Base-by-base conservation (phyloP, 148 eudicot genomes). In the Persicaria tinctoria region DNA sequence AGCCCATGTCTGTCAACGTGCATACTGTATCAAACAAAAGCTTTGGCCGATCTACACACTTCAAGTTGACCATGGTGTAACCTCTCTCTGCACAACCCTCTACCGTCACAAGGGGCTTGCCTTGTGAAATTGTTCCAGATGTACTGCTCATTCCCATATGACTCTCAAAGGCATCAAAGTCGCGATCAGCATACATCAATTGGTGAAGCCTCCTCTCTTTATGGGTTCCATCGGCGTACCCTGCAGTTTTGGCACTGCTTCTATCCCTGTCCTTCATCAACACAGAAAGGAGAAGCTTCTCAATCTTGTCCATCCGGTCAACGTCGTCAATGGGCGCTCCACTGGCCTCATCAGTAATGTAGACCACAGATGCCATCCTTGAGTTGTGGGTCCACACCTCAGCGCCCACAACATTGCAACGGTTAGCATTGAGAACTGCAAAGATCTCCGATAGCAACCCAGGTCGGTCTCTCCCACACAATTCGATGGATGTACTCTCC, bases 301-400 rank as follows among this genome's bases (percentile, higher is more conserved):
- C 92, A 73, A 93, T 91, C 80, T 82, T 87, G 16, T 85, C 80
- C 14, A 93, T 81, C 2, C 88, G 89, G 70, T 84, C 88, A 18
- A 84, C 84, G 50, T 89, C 87, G 13, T 87, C 83, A 0, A 93
- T 91, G 0, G 93, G 85, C 57, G 66, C 75, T 49, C 98, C 97
- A 13, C 75, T 80, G 12, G 76, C 55, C 27, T 89, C 87, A 77
- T 93, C 95, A 0, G 95, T 93, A 72, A 93, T 87, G 80, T 91
- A 91, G 48, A 91, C 82, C 2, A 93, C 91, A 0, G 97, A 87
- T 12, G 98, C 98, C 95, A 93, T 86, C 81, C 98, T 84, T 3
- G 95, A 88, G 68, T 89, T 93, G 77, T 93, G 98, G 64, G 98
- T 93, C 98, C 98, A 93, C 10, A 93, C 93, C 72, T 93, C 97